Evolutionary conservation across 192 early-diverging fungal species (phyloP).

Genomic region (Entrophospora sp.): DNA sequence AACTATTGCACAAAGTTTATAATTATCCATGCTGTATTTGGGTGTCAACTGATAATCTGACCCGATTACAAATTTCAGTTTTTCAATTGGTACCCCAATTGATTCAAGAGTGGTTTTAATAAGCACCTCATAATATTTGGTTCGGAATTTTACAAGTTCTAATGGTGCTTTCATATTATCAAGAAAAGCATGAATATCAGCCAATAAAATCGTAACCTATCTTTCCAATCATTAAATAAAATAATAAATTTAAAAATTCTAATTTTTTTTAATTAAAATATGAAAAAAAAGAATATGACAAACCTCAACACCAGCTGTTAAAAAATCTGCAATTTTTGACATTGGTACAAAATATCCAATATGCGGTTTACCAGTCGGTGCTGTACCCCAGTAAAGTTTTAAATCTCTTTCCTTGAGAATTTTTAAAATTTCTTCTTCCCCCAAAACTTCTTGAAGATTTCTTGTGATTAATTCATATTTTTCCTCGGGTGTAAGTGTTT

Average conservation of each 20-base stretch:
- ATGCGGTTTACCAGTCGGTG: constrained; percentile 92
- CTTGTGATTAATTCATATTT: constrained; percentile 83
- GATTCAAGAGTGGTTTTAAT: constrained; percentile 87
- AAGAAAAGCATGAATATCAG: constrained; percentile 95
- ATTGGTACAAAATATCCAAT: constrained; percentile 97
- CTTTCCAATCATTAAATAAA: no score
- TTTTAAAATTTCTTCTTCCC: constrained; percentile 76
- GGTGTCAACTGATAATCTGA: constrained; percentile 81
- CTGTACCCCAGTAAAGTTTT: constrained; percentile 96
- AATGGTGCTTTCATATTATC: constrained; percentile 98
- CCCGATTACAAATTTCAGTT: constrained; percentile 86
- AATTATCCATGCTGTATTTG: constrained; percentile 88
- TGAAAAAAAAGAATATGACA: not conserved
- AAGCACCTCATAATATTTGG: constrained; percentile 86
- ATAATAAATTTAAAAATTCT: constrained; percentile 17
- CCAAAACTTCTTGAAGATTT: constrained; percentile 90
- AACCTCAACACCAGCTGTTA: constrained; percentile 83
- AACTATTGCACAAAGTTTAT: constrained; percentile 72
- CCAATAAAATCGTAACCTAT: constrained; percentile 86
- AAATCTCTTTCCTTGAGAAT: constrained; percentile 82
- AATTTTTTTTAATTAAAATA: not conserved
- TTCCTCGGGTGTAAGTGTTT: constrained; percentile 47
- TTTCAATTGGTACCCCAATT: constrained; percentile 91
- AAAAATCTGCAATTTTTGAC: constrained; percentile 95
- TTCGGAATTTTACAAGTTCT: constrained; percentile 78